Base-by-base conservation (phyloP, 257 asterid species). In the Fraxinus excelsior region DNA sequence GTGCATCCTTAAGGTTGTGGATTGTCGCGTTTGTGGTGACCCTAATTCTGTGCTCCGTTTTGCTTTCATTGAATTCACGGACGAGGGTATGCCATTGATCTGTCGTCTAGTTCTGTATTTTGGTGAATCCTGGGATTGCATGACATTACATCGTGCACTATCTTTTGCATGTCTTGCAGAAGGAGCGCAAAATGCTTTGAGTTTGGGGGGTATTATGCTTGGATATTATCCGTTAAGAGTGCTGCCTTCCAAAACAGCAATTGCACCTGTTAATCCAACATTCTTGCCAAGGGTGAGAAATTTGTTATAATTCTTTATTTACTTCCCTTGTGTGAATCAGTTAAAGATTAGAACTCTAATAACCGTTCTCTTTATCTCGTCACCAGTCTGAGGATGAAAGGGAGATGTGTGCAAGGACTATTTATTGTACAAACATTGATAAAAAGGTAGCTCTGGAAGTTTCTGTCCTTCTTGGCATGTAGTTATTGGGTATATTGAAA, bases 351-450 rank as follows among this genome's bases (percentile, higher is more conserved):
- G 37, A 37, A 18, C 32, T 69, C 84, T 83, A 76, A 78, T 74
- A 26, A 11, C 70, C 65, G 3, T 62, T 4, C 75, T 66, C 31
- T 31, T 12, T 82, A 42, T 18, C 72, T 38, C 81, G 67, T 68
- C 18, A 28, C 81, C 76, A 91, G 97, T 91, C 97, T 51, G 97
- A 91, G 81, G 94, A 91, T 80, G 97, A 91, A 87, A 91, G 97
- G 85, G 92, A 91, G 88, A 91, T 89, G 97, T 89, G 97, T 70
- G 97, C 94, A 42, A 89, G 93, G 83, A 91, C 97, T 83, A 91
- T 91, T 71, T 91, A 91, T 76, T 91, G 97, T 78, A 84, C 97
- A 64, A 91, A 91, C 87, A 88, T 91, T 7, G 97, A 91, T 35
- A 91, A 88, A 83, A 89, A 91, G 97, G 97, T 91, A 79, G 37